Base-by-base conservation (phyloP, 148 eudicot genomes). In the Beta vulgaris region DNA sequence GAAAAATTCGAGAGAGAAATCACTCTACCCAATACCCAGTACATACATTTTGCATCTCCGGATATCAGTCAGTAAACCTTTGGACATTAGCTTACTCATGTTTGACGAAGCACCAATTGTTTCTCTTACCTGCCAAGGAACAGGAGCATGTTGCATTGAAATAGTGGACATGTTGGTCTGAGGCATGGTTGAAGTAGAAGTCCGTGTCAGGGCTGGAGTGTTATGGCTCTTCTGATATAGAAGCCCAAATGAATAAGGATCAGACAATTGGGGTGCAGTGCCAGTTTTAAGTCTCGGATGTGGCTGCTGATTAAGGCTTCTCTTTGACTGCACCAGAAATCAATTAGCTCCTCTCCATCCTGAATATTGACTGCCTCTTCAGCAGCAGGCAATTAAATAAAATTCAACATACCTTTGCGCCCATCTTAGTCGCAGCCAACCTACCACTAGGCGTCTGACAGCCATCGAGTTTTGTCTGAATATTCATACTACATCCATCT, bases 381-480 rank as follows among this genome's bases (percentile, higher is more conserved):
- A 54, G 65, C 60, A 64, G 42, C 58, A 29, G 40, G 21, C 76
- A 69, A 76, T 12, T 13, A 23, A 78, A 49, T 15, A 43, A 31
- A 67, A 73, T 65, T 58, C 66, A 57, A 36, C 75, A 79, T 74
- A 89, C 97, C 89, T 95, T 89, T 23, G 85, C 80, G 60, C 92
- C 94, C 83, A 92, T 82, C 73, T 89, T 90, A 65, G 77, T 85
- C 54, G 92, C 87, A 49, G 99, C 97, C 90, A 91, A 78, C 78
- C 87, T 91, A 44, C 65, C 73, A 77, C 73, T 82, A 32, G 78
- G 76, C 73, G 80, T 84, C 71, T 85, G 84, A 63, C 84, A 59
- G 48, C 77, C 73, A 70, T 73, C 73, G 43, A 71, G 80, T 49
- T 84, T 82, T 77, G 78, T 79, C 75, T 82, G 87, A 69, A 72